phyloP scores from a whole-genome alignment of 192 early-diverging fungal species.

The Phlyctochytrium planicorne region DNA sequence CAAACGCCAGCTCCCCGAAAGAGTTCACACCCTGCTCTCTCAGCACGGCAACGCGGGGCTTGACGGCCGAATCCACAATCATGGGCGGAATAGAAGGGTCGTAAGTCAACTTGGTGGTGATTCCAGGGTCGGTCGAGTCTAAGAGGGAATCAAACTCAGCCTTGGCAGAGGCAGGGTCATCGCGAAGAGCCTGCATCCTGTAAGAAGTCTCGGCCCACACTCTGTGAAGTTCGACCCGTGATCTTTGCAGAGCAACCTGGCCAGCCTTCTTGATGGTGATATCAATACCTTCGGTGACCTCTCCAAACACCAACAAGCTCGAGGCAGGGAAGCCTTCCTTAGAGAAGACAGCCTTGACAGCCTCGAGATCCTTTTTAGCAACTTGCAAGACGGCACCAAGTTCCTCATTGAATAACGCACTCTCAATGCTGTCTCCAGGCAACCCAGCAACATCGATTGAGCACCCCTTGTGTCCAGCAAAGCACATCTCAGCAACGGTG shows the following conservation, averaged over 20 bases:
- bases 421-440: slow-evolving; percentile 43
- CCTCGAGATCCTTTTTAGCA: slow-evolving; percentile 52
- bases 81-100: slow-evolving; percentile 49
- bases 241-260: slow-evolving; percentile 51
- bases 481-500: slow-evolving; percentile 93
- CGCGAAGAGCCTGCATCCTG: slow-evolving; percentile 85
- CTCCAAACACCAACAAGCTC: slow-evolving; percentile 57
- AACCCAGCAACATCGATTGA: slow-evolving; percentile 63
- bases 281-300: slow-evolving; percentile 40
- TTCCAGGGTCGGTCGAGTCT: slow-evolving; percentile 73
- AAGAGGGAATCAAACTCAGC: slow-evolving; percentile 78
- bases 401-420: slow-evolving; percentile 96
- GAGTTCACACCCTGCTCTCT: slow-evolving; percentile 99
- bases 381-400: slow-evolving; percentile 96
- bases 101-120: slow-evolving; percentile 78
- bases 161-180: slow-evolving; percentile 82
- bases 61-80: slow-evolving; percentile 22
- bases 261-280: slow-evolving; percentile 41
- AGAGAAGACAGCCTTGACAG: slow-evolving; percentile 49
- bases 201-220: slow-evolving; percentile 91
- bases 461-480: slow-evolving; percentile 90
- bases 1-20: slow-evolving; percentile 91
- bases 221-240: slow-evolving; percentile 72
- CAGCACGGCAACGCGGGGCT: slow-evolving; percentile 87
- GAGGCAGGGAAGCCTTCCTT: slow-evolving; percentile 53